A percentile compares a stretch with the other conserved stretches of the same genome.
Conservation (phyloP, 768 basidiomycete species). For the Russula sp. region DNA sequence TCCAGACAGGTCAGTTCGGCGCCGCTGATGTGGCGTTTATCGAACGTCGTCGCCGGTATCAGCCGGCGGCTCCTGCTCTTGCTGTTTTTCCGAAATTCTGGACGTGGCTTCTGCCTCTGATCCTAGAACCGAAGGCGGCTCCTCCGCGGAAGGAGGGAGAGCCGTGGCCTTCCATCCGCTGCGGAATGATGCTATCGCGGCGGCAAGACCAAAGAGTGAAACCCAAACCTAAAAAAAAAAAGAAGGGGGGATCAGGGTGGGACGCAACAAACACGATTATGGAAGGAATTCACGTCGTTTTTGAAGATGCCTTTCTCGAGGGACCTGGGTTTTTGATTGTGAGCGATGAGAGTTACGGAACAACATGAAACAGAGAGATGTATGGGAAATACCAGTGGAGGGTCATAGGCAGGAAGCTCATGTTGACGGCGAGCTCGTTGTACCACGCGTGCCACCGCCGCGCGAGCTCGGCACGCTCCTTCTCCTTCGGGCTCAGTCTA, state of each 20-base stretch:
- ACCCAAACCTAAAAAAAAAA: constrained; percentile 12
- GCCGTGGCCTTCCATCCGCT: constrained; percentile 20
- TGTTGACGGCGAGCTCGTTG: constrained; percentile 65
- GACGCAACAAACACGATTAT: background rate
- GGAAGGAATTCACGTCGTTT: constrained; percentile 11
- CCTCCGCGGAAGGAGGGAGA: background rate
- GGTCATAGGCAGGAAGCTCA: constrained; percentile 74
- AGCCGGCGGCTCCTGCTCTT: background rate
- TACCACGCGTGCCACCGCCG: constrained; percentile 60
- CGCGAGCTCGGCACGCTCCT: constrained; percentile 49
- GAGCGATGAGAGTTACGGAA: background rate
- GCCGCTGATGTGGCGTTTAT: background rate
- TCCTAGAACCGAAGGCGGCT: background rate
- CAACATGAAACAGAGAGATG: background rate
- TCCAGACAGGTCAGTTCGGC: background rate
- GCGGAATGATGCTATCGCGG: constrained; percentile 18
- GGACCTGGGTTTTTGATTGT: constrained; percentile 4
- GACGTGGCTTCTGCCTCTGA: background rate
- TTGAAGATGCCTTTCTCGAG: constrained; percentile 20
- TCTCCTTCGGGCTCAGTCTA: constrained; percentile 5
- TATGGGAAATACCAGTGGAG: constrained; percentile 61
- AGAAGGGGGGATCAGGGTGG: background rate
- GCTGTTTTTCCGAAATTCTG: background rate
- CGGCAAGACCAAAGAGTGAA: constrained; percentile 14
- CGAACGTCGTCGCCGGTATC: background rate